phyloP scores from a whole-genome alignment of 2,329 filamentous ascomycete genomes.

The Polychaeton citri region DNA sequence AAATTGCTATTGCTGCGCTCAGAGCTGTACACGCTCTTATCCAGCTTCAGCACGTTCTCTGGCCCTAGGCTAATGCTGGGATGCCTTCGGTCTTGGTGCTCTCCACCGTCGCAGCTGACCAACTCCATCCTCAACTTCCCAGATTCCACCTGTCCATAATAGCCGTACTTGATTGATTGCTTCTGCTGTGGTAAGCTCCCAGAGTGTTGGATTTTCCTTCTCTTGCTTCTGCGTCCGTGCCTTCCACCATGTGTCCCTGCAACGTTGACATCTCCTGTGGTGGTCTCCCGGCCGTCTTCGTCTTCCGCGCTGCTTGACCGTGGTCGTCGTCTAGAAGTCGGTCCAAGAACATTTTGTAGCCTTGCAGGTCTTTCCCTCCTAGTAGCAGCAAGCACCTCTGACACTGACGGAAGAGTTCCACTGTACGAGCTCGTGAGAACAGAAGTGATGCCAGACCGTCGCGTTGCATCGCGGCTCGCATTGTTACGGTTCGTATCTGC shows the following conservation, averaged over 20 bases:
- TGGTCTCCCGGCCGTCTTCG: slow-evolving; percentile 4
- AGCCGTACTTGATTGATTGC: slow-evolving; percentile 59
- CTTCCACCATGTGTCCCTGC: slow-evolving; percentile 3
- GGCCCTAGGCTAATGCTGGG: slow-evolving; percentile 45
- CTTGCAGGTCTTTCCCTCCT: not conserved
- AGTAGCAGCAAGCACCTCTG: not conserved
- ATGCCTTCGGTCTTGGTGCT: slow-evolving; percentile 38
- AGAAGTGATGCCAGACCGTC: not conserved
- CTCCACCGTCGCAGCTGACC: slow-evolving; percentile 75
- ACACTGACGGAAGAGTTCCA: not conserved
- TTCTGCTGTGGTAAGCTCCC: slow-evolving; percentile 7
- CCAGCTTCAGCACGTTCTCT: slow-evolving; percentile 72
- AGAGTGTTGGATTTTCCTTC: slow-evolving; percentile 28
- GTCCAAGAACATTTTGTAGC: slow-evolving; percentile 2
- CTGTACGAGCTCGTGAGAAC: not conserved
- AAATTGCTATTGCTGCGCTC: slow-evolving; percentile 81
- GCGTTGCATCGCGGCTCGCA: not conserved
- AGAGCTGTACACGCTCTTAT: slow-evolving; percentile 79
- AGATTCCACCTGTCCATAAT: slow-evolving; percentile 74
- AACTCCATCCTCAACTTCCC: slow-evolving; percentile 77
- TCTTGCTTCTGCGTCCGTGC: slow-evolving; percentile 26
- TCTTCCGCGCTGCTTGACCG: slow-evolving; percentile 7
- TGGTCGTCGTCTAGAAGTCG: slow-evolving; percentile 3
- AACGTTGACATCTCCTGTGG: not conserved
- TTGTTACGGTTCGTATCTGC: not conserved